Percentiles rank a stretch among this genome's conserved stretches.
phyloP scores from a whole-genome alignment of 2,329 filamentous ascomycete species.

The Cryphonectria parasitica region DNA sequence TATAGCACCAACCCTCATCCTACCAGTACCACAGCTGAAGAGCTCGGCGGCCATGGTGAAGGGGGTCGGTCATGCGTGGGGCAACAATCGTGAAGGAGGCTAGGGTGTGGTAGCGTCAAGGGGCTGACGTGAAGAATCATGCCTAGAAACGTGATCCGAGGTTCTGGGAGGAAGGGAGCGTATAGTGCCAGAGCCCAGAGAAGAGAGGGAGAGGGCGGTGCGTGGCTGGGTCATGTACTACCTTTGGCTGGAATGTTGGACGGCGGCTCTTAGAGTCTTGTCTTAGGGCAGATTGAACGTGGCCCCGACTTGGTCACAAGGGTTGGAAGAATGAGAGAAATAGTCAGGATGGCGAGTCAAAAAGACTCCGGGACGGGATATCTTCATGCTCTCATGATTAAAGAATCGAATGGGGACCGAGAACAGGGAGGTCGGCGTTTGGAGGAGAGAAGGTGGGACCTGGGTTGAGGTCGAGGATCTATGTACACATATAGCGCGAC shows the following conservation, averaged over 20 bases:
- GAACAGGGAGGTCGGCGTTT: background rate
- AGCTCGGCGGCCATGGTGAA: constrained; percentile 13
- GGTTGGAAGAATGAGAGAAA: background rate
- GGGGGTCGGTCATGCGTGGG: constrained; percentile 6
- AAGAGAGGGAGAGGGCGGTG: background rate
- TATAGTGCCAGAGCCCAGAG: background rate
- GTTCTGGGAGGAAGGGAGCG: background rate
- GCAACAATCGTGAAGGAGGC: constrained; percentile 15
- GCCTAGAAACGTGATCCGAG: background rate
- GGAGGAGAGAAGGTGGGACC: background rate
- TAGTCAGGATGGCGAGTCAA: background rate
- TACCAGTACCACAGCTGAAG: background rate
- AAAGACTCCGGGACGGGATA: background rate
- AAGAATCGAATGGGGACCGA: background rate
- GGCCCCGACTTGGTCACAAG: constrained; percentile 4
- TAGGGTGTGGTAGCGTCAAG: constrained; percentile 2
- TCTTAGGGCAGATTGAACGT: background rate
- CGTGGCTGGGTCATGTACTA: constrained; percentile 9
- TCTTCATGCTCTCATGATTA: background rate
- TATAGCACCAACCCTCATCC: background rate
- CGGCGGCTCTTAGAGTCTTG: constrained; percentile 7
- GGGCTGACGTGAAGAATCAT: background rate
- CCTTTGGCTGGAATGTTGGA: constrained; percentile 15
- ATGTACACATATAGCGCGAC: background rate
- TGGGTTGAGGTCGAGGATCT: background rate